A percentile compares a stretch with the other conserved stretches of the same genome.
Evolutionary conservation across 176 grass and related monocot species (phyloP).

Genomic region (Musa schizocarpa): DNA sequence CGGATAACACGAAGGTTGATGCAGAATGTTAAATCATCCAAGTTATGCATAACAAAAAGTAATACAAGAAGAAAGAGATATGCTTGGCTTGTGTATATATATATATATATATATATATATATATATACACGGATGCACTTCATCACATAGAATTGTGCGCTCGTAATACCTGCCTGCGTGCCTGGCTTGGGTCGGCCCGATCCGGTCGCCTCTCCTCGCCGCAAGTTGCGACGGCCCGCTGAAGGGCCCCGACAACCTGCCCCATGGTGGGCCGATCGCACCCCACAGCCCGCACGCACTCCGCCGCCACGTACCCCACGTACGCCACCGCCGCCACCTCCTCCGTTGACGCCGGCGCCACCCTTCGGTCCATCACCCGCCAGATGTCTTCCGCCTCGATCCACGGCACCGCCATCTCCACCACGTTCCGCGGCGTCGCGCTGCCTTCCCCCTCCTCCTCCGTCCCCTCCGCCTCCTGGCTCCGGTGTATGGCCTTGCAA

Average conservation of each 20-base stretch:
- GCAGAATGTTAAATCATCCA: no score
- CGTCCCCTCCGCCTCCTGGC: slow-evolving; percentile 23
- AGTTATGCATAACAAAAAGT: no score
- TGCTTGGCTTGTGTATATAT: no score
- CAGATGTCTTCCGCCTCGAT: slow-evolving; percentile 26
- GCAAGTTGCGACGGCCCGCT: slow-evolving; percentile 58
- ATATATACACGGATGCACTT: not conserved
- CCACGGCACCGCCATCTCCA: slow-evolving; percentile 61
- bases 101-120: not conserved
- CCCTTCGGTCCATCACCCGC: slow-evolving; percentile 38
- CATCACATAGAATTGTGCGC: not conserved
- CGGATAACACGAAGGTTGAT: no score
- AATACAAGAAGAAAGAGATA: no score
- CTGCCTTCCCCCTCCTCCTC: slow-evolving; percentile 2
- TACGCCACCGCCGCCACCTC: slow-evolving; percentile 53
- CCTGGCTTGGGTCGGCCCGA: not conserved
- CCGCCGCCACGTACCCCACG: slow-evolving; percentile 41
- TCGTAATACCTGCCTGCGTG: not conserved
- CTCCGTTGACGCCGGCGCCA: slow-evolving; percentile 26
- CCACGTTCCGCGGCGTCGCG: slow-evolving; percentile 40
- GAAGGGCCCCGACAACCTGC: slow-evolving; percentile 60
- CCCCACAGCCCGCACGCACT: slow-evolving; percentile 54
- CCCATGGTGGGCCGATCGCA: slow-evolving; percentile 53
- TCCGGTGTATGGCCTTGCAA: slow-evolving; percentile 59
- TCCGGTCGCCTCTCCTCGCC: slow-evolving; percentile 11